phyloP scores from a whole-genome alignment of 805 yeast species.

The Pichia manshurica region DNA sequence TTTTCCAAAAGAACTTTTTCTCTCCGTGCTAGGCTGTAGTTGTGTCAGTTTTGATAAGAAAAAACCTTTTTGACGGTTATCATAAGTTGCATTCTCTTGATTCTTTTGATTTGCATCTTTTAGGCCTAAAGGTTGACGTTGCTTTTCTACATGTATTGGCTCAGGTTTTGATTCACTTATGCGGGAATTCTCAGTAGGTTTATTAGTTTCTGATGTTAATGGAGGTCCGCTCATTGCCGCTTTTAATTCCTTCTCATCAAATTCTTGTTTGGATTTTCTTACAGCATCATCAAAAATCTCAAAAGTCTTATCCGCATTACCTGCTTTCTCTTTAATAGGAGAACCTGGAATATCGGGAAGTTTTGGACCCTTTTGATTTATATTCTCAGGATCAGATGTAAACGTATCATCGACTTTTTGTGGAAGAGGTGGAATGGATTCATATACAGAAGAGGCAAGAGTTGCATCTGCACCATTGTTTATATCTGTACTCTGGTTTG shows the following conservation, averaged over 20 bases:
- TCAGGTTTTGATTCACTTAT: not conserved
- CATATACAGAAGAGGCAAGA: slow-evolving; percentile 28
- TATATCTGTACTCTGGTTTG: not conserved
- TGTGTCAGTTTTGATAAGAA: slow-evolving; percentile 39
- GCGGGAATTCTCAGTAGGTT: not conserved
- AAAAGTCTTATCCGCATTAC: slow-evolving; percentile 20
- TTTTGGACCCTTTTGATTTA: slow-evolving; percentile 41
- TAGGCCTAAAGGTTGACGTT: slow-evolving; percentile 12
- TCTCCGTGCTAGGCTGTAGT: not conserved
- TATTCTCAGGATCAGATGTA: slow-evolving; percentile 34
- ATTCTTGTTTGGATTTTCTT: slow-evolving; percentile 16
- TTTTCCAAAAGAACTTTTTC: slow-evolving; percentile 35
- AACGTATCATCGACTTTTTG: slow-evolving; percentile 35
- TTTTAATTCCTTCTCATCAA: slow-evolving; percentile 6
- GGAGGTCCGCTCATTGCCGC: not conserved
- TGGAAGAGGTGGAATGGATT: slow-evolving; percentile 19
- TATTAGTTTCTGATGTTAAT: not conserved
- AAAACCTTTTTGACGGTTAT: slow-evolving; percentile 4
- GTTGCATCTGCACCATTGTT: slow-evolving; percentile 15
- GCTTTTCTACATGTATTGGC: slow-evolving; percentile 9
- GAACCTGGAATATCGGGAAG: slow-evolving; percentile 43
- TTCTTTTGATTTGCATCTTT: slow-evolving; percentile 8
- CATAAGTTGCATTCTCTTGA: slow-evolving; percentile 6
- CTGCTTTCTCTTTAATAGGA: slow-evolving; percentile 29
- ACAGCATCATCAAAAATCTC: slow-evolving; percentile 24